phyloP scores from a whole-genome alignment of 495 filamentous ascomycete species.

The Aspergillus steynii region DNA sequence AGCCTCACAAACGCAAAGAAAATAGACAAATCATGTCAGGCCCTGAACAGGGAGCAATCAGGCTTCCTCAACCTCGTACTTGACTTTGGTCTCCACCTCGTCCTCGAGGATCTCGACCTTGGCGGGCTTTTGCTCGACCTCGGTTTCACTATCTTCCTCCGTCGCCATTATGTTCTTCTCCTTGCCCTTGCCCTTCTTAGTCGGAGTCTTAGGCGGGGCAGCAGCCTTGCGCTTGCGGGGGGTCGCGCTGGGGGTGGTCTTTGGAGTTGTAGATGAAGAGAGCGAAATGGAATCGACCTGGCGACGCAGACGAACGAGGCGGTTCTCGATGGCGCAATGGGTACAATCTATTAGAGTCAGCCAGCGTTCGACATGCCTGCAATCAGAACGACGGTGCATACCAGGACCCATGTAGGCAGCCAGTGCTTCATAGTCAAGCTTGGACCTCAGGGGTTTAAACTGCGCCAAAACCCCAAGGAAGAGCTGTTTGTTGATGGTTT shows the following conservation, averaged over 20 bases:
- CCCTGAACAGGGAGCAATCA: not conserved
- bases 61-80: not conserved
- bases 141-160: not conserved
- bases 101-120: not conserved
- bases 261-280: not conserved
- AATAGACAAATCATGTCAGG: no score
- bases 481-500: not conserved
- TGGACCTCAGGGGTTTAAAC: not conserved
- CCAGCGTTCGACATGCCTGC: not conserved
- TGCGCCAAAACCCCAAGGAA: not conserved
- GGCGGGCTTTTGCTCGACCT: not conserved
- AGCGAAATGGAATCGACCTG: not conserved
- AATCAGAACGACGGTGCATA: not conserved
- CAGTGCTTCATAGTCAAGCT: not conserved
- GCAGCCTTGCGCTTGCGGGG: not conserved
- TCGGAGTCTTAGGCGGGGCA: not conserved
- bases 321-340: slow-evolving; percentile 2
- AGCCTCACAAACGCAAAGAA: no score
- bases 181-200: not conserved
- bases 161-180: not conserved
- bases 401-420: slow-evolving; percentile 1
- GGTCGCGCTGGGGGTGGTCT: not conserved
- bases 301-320: slow-evolving; percentile 2
- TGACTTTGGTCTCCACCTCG: not conserved
- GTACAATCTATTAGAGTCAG: not conserved